Evolutionary conservation across 208 protist genomes (phyloP).

Genomic region (Trypanosoma caninum): DNA sequence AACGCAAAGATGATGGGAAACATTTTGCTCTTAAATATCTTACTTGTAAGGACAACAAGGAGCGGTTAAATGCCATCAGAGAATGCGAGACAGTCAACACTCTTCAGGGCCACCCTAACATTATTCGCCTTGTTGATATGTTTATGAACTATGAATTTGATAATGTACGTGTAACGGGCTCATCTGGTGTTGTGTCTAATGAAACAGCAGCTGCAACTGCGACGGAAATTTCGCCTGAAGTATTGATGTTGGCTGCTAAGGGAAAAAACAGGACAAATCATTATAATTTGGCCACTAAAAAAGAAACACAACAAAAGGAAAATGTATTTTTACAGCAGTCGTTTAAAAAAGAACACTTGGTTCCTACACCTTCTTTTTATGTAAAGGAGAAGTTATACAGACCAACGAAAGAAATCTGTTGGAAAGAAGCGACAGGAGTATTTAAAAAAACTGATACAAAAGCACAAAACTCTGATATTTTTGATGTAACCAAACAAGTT

Average conservation of each 20-base stretch:
- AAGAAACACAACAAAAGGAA: too few species aligned
- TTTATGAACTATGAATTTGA: slow-evolving; percentile 72
- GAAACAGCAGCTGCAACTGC: not conserved
- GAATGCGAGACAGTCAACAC: slow-evolving; percentile 59
- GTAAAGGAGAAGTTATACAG: too few species aligned
- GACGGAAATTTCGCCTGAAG: not conserved
- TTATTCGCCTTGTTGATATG: slow-evolving; percentile 59
- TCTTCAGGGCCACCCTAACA: slow-evolving; percentile 55
- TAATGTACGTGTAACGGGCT: not conserved
- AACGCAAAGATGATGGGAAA: slow-evolving; percentile 14
- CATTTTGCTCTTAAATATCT: slow-evolving; percentile 53
- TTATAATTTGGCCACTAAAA: too few species aligned
- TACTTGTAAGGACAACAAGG: slow-evolving; percentile 46
- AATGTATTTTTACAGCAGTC: too few species aligned
- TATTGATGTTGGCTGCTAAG: not conserved
- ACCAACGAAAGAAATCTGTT: too few species aligned
- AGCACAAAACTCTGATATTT: too few species aligned
- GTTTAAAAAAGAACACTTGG: too few species aligned
- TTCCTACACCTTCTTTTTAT: too few species aligned
- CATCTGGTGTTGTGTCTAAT: slow-evolving; percentile 3
- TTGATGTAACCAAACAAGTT: too few species aligned
- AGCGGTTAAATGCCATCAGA: slow-evolving; percentile 42
- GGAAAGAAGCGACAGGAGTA: too few species aligned
- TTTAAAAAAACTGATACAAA: too few species aligned
- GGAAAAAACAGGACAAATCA: too few species aligned